Evolutionary conservation across 768 basidiomycete genomes (phyloP), one percentile per base, ranked within the genome.

Genomic region (Amanita exitialis): DNA sequence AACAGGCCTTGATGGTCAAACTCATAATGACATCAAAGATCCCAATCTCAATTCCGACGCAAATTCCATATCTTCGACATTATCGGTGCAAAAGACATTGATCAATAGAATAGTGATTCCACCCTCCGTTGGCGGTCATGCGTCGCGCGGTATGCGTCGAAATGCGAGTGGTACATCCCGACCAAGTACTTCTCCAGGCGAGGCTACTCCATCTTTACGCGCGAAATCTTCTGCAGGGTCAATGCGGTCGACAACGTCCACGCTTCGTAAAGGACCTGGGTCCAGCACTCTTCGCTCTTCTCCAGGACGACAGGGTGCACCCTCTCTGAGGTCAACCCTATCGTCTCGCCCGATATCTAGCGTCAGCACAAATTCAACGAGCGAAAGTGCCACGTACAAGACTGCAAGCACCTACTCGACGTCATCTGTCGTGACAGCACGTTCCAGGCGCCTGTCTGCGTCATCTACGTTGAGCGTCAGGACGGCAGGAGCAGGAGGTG

Each of bases 221-320:
- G 65, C 62, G 13, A 63, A 61, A 28, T 66, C 69, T 0, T 66
- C 67, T 23, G 60, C 67, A 1, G 56, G 66, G 1, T 72, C 72
- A 6, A 54, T 68, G 30, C 62, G 66, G 28, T 68, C 67, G 2
- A 61, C 60, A 6, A 56, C 62, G 3, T 68, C 66, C 18, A 68
- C 66, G 2, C 57, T 66, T 25, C 62, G 64, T 9, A 65, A 62
- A 47, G 54, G 59, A 27, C 54, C 57, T 2, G 53, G 50, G 6
- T 18, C 50, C 13, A 34, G 42, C 44, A 44, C 50, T 18, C 42
- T 44, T 16, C 42, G 50, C 42, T 25, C 50, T n/a, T 23, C 39
- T 8, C 27, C 41, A 12, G 41, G 37, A 10, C 27, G 43, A 10
- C 50, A 43, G n/a, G 21, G 30, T 35, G 25, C 49, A 16, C 20